Conservation (phyloP, 257 asterid genomes). For the Lavandula angustifolia region DNA sequence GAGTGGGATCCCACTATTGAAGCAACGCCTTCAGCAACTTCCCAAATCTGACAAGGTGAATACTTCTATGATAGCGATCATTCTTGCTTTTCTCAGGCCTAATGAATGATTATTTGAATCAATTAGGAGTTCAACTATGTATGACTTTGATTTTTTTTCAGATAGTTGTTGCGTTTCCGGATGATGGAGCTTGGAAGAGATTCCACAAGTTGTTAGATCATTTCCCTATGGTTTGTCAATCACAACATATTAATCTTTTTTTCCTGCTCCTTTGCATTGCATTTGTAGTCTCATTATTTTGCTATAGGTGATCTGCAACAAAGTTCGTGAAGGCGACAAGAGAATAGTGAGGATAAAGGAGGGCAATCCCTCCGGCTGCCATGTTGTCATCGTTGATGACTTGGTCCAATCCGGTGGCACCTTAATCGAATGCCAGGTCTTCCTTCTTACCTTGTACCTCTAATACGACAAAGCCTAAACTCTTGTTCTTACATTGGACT, state of each 20-base stretch:
- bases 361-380: constrained; percentile 90
- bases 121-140: background rate
- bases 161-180: constrained; percentile 95
- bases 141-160: constrained; percentile 36
- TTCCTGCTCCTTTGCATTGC: constrained; percentile 5
- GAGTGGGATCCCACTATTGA: no score
- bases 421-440: constrained; percentile 91
- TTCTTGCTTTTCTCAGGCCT: background rate
- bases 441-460: constrained; percentile 27
- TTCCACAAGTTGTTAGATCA: constrained; percentile 83
- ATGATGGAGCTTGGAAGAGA: constrained; percentile 99
- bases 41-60: constrained; percentile 65
- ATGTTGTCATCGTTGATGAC: constrained; percentile 95
- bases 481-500: background rate
- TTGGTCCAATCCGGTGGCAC: constrained; percentile 97
- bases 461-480: background rate
- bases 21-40: constrained; percentile 48
- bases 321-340: constrained; percentile 96
- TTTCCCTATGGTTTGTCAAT: constrained; percentile 64
- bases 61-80: constrained; percentile 17
- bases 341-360: constrained; percentile 89
- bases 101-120: background rate
- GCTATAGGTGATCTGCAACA: constrained; percentile 80
- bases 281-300: constrained; percentile 19
- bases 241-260: background rate